Conservation (phyloP, 192 early-diverging fungal genomes). For the Entophlyctis luteolus region DNA sequence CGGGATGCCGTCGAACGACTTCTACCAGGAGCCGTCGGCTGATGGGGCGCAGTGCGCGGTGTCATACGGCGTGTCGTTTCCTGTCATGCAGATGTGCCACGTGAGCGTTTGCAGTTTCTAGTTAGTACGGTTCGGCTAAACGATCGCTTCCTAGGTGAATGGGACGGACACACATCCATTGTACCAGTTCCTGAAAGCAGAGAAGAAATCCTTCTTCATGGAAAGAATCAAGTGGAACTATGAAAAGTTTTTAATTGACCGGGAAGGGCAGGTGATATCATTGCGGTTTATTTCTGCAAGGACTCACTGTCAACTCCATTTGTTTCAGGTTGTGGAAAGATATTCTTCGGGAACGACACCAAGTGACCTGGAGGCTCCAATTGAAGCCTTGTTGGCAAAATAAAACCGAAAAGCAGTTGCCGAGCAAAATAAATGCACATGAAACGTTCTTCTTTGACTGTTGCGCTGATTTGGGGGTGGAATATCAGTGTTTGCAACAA, state of each 20-base stretch:
- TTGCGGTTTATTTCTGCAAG: too few relatives aligned
- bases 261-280: conserved; percentile 37
- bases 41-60: neutral
- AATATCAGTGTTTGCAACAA: too few relatives aligned
- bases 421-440: too few relatives aligned
- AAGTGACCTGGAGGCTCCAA: too few relatives aligned
- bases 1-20: conserved; percentile 79
- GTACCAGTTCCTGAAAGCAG: conserved; percentile 43
- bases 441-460: too few relatives aligned
- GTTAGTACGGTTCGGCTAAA: conserved; percentile 81
- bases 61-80: neutral
- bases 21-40: too few relatives aligned
- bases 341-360: too few relatives aligned
- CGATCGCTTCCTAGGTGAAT: conserved; percentile 77
- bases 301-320: too few relatives aligned
- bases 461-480: too few relatives aligned
- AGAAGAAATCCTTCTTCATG: neutral
- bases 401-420: too few relatives aligned
- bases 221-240: conserved; percentile 47
- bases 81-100: conserved; percentile 44
- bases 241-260: conserved; percentile 48
- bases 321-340: too few relatives aligned
- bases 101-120: conserved; percentile 66
- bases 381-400: too few relatives aligned
- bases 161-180: conserved; percentile 44